phyloP scores from a whole-genome alignment of 176 grass and related monocot species.

The Oryza glaberrima region DNA sequence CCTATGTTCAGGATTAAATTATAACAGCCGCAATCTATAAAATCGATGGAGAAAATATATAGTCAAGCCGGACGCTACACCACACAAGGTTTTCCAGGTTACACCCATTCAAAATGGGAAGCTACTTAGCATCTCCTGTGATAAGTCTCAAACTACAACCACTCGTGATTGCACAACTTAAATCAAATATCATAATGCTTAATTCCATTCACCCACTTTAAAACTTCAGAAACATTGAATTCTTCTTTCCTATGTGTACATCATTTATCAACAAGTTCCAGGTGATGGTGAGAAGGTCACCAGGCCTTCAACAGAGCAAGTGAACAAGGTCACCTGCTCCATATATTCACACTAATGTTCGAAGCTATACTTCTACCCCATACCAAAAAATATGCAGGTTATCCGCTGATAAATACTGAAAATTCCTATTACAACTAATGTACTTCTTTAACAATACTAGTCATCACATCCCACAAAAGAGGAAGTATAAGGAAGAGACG shows the following conservation, averaged over 20 bases:
- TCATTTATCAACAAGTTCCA: slow-evolving; percentile 14
- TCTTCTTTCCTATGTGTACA: slow-evolving; percentile 35
- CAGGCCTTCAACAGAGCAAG: slow-evolving; percentile 22
- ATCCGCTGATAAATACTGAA: slow-evolving; percentile 25
- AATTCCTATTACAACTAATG: slow-evolving; percentile 13
- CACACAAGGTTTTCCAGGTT: background rate
- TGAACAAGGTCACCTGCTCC: slow-evolving; percentile 2
- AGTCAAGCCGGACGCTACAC: slow-evolving; percentile 27
- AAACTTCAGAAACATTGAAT: slow-evolving; percentile 18
- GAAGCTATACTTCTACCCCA: slow-evolving; percentile 19
- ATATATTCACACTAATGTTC: slow-evolving; percentile 18
- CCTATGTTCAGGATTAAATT: slow-evolving; percentile 53
- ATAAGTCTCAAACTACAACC: slow-evolving; percentile 19
- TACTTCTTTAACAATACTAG: slow-evolving; percentile 18
- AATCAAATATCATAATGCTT: slow-evolving; percentile 26
- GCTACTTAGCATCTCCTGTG: slow-evolving; percentile 33
- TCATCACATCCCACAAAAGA: slow-evolving; percentile 21
- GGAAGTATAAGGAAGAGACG: slow-evolving; percentile 23
- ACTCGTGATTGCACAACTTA: background rate
- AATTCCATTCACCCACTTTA: slow-evolving; percentile 15
- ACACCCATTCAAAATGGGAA: slow-evolving; percentile 18
- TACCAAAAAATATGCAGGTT: background rate
- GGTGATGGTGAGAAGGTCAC: background rate
- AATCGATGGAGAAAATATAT: slow-evolving; percentile 36
- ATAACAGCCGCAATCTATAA: slow-evolving; percentile 33